Base-by-base conservation (phyloP, 1,139 yeast species). In the Protomyces inouyei region DNA sequence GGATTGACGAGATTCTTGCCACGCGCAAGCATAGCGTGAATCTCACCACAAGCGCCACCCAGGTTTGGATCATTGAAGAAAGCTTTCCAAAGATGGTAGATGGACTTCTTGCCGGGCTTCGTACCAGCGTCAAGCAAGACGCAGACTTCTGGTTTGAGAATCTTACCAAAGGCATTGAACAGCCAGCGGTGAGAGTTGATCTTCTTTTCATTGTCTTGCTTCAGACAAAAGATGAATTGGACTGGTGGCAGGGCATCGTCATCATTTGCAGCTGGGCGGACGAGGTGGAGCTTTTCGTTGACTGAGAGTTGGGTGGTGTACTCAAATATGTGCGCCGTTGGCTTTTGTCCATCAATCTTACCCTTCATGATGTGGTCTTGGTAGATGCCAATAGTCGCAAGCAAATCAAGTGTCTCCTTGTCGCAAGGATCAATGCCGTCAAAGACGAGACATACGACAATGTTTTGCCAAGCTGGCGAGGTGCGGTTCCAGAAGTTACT, bases 111-210 rank as follows among this genome's bases (percentile, higher is more conserved):
- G 56, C 90, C 91, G 2, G 98, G 97, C 76, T 88, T 87, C 0
- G 98, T 92, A 67, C 98, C 98, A 1, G 95, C 98, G 78, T 92
- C 98, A 61, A 92, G 77, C 60, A 92, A 77, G 3, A 89, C 83
- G 53, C 91, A 85, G 32, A 91, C 92, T 69, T 89, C 89, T 1
- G 98, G 98, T 67, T 90, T 86, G 68, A 93, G 79, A 51, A 86
- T 80, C 48, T 93, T 90, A 70, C 96, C 92, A 72, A 92, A 86
- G 0, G 96, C 97, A 73, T 92, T 91, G 75, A 92, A 88, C 12
- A 95, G 83, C 98, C 98, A 92, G 74, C 98, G 83, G 73, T 92
- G 98, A 0, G 97, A 90, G 75, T 92, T 92, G 74, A 92, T 93
- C 71, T 92, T 92, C 76, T 91, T 91, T 69, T 91, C 88, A 74